Base-by-base conservation (phyloP, 176 grass and related monocot species). In the Areca catechu region DNA sequence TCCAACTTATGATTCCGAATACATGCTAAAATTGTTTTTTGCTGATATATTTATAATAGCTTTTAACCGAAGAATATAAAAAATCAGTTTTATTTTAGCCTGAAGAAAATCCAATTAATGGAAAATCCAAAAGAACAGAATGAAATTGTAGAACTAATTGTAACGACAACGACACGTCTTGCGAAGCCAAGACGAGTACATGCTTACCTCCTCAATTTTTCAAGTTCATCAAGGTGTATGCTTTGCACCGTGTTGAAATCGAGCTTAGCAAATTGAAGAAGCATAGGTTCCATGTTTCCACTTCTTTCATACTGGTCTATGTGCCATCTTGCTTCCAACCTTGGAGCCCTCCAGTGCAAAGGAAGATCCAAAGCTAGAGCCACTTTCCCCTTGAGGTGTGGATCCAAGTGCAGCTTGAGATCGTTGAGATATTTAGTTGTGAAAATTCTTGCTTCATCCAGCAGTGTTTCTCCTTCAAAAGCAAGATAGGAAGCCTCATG, bases 401-500 rank as follows among this genome's bases (percentile, higher is more conserved):
- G 57, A 51, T 60, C 17, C 43, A 78, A 65, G 15, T 68, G 29
- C 6, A 63, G 69, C 12, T 53, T 30, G 0, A 67, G 23, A 0
- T 83, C 14, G 0, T 0, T 61, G 7, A 85, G 60, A 49, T 74
- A 4, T 12, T 19, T 65, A 0, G 37, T 7, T 1, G 66, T 62
- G 69, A 75, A 61, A 4, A 24, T 28, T 61, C 66, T 62, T 34
- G 60, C 71, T 48, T 79, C 73, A 4, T 72, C 76, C 22, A 85
- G 15, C 4, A 53, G 6, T 1, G 55, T 48, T 37, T 85, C 82
- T 3, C 66, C 60, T 30, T 24, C 50, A 16, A 67, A 62, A 0
- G 76, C 76, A 24, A 84, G 58, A 51, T 79, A 57, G 12, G 76
- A 84, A n/a, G 81, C 81, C 18, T 86, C 78, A 0, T 81, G 70